A percentile compares a stretch with the other conserved stretches of the same genome.
Conservation (phyloP, 768 basidiomycete genomes). For the Lentinula edodes region DNA sequence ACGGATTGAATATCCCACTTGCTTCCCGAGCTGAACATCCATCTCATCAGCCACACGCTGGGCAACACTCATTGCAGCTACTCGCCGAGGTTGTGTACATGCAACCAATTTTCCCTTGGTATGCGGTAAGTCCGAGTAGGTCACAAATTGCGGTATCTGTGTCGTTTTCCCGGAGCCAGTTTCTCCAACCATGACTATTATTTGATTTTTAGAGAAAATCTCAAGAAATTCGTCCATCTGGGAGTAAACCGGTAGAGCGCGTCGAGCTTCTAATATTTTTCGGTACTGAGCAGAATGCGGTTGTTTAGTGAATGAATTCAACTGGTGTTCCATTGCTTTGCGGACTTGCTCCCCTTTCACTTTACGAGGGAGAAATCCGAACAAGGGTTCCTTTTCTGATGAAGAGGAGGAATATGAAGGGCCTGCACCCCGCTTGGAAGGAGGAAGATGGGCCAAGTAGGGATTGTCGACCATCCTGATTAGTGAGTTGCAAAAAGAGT, state of each 20-base stretch:
- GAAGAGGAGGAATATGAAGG: slow-evolving; percentile 7
- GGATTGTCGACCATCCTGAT: slow-evolving; percentile 22
- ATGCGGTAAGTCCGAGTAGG: slow-evolving; percentile 90
- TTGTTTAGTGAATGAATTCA: slow-evolving; percentile 85
- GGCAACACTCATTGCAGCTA: slow-evolving; percentile 97
- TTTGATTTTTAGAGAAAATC: slow-evolving; percentile 75
- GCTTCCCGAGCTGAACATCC: slow-evolving; percentile 92
- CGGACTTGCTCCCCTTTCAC: slow-evolving; percentile 63
- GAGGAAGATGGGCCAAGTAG: slow-evolving; percentile 30
- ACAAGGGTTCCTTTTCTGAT: slow-evolving; percentile 52
- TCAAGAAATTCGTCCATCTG: slow-evolving; percentile 91
- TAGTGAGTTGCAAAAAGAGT: too few relatives aligned
- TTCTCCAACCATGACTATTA: slow-evolving; percentile 89
- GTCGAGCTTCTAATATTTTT: slow-evolving; percentile 80
- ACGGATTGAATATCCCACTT: slow-evolving; percentile 97
- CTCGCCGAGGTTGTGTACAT: slow-evolving; percentile 94
- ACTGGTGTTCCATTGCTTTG: slow-evolving; percentile 63
- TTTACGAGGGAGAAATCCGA: slow-evolving; percentile 67
- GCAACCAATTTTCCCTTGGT: slow-evolving; percentile 87
- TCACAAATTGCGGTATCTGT: slow-evolving; percentile 90
- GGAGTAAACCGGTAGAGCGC: slow-evolving; percentile 84
- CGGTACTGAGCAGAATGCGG: slow-evolving; percentile 76
- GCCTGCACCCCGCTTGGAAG: slow-evolving; percentile 13
- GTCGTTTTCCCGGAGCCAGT: slow-evolving; percentile 39
- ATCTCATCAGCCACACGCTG: slow-evolving; percentile 99